A percentile compares a stretch with the other conserved stretches of the same genome.
These are phyloP conservation scores for Chara braunii DNA, from an alignment of 139 green algal species.

Conservation along the genomic window DNA sequence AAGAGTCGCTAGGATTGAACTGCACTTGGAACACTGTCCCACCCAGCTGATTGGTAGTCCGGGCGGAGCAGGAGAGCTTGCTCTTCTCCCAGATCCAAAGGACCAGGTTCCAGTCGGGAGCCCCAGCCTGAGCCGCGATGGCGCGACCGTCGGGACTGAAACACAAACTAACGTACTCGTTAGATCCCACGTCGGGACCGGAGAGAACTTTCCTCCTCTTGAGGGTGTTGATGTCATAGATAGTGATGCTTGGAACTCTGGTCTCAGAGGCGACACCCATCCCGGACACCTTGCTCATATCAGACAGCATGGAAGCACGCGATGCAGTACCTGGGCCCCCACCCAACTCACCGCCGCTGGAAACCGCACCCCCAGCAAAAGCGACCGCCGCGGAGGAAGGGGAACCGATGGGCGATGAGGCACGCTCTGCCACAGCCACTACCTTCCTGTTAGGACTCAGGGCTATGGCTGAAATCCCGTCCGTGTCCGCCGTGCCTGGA, in stretches of 20 bases:
- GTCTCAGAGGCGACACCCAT: too few species aligned
- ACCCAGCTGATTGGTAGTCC: too few species aligned
- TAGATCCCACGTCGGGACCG: conserved; percentile 21
- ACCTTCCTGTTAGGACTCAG: conserved; percentile 61
- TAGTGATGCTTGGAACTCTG: conserved; percentile 67
- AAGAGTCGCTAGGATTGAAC: conserved; percentile 34
- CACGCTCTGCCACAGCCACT: conserved; percentile 69
- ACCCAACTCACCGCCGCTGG: too few species aligned
- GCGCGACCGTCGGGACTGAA: conserved; percentile 76
- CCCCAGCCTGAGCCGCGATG: conserved; percentile 68
- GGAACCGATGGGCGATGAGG: too few species aligned
- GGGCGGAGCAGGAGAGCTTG: too few species aligned
- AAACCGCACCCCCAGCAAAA: too few species aligned
- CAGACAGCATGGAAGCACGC: too few species aligned
- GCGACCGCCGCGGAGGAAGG: too few species aligned
- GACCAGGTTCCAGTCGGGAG: conserved; percentile 77
- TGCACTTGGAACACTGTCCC: too few species aligned
- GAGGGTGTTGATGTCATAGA: conserved; percentile 79
- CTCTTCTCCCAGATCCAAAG: conserved; percentile 84
- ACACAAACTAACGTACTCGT: conserved; percentile 77
- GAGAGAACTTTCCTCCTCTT: conserved; percentile 69
- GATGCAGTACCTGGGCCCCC: too few species aligned
- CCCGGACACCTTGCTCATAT: too few species aligned
- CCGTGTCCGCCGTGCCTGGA: conserved; percentile 26
- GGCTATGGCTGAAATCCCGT: conserved; percentile 66